Percentiles rank a stretch among this genome's conserved stretches.
Conservation (phyloP, 805 yeast species). For the Tetrapisispora arboricola region DNA sequence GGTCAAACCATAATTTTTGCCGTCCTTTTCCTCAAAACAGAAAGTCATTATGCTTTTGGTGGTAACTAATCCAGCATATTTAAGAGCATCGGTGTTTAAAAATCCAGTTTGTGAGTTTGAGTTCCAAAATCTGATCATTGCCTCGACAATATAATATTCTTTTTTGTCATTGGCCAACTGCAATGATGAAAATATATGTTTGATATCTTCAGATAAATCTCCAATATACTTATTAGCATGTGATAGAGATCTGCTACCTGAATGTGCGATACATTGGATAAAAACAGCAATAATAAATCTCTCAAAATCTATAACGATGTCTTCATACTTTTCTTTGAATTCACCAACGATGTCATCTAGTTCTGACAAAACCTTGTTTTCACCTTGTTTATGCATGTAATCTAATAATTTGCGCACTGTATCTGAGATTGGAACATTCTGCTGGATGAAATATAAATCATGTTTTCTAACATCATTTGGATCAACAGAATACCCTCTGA, state of each 20-base stretch:
- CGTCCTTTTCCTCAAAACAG: constrained; percentile 32
- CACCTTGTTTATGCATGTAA: constrained; percentile 28
- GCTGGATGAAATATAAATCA: constrained; percentile 32
- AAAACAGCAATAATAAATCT: constrained; percentile 48
- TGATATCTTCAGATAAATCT: constrained; percentile 31
- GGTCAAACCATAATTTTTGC: constrained; percentile 29
- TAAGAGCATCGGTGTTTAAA: constrained; percentile 45
- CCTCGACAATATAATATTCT: constrained; percentile 39
- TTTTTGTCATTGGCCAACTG: constrained; percentile 24
- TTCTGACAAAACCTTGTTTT: constrained; percentile 24
- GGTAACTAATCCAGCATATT: constrained; percentile 35
- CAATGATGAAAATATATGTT: constrained; percentile 23
- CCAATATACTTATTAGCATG: constrained; percentile 52
- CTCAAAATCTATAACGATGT: constrained; percentile 29
- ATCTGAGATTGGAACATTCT: constrained; percentile 29
- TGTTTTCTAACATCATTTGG: constrained; percentile 20
- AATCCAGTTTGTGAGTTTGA: constrained; percentile 55
- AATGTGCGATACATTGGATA: constrained; percentile 62
- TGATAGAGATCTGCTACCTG: constrained; percentile 82
- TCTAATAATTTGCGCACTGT: constrained; percentile 32
- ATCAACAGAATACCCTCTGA: constrained; percentile 19
- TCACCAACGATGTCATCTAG: constrained; percentile 23
- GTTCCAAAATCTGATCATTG: constrained; percentile 56
- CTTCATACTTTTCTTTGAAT: constrained; percentile 23
- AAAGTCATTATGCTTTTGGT: constrained; percentile 35